Percentiles rank a stretch among this genome's conserved stretches.
Conservation (phyloP, 2,329 filamentous ascomycete species). For the Lecanosticta acicola region DNA sequence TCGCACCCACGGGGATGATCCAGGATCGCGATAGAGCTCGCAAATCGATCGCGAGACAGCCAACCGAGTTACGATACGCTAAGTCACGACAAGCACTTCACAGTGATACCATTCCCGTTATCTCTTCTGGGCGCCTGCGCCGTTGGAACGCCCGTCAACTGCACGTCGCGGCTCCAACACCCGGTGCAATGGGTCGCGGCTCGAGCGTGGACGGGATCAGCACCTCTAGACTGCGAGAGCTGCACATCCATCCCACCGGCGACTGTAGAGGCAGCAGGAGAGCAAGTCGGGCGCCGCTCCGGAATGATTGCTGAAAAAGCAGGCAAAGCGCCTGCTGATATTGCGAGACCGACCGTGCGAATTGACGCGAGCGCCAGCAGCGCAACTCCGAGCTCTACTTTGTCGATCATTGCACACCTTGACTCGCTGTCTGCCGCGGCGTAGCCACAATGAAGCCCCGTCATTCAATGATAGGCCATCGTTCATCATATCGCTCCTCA, state of each 20-base stretch:
- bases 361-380: not conserved
- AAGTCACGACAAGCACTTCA: no score
- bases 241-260: not conserved
- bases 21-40: not conserved
- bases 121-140: no score
- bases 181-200: not conserved
- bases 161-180: not conserved
- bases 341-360: not conserved
- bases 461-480: not conserved
- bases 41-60: no score
- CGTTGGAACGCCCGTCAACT: not conserved
- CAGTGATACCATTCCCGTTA: no score
- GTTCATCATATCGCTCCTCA: not conserved
- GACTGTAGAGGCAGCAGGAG: no score
- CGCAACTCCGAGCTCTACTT: not conserved
- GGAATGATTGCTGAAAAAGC: no score
- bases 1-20: not conserved
- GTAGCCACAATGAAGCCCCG: not conserved
- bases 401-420: constrained; percentile 1
- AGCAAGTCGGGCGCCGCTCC: no score
- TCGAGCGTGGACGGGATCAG: constrained; percentile 1
- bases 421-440: constrained; percentile 1
- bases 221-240: not conserved
- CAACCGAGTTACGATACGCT: no score
- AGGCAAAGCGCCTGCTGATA: no score